Conservation (phyloP, 352 stramenopile species). For the Phytophthora pistaciae region DNA sequence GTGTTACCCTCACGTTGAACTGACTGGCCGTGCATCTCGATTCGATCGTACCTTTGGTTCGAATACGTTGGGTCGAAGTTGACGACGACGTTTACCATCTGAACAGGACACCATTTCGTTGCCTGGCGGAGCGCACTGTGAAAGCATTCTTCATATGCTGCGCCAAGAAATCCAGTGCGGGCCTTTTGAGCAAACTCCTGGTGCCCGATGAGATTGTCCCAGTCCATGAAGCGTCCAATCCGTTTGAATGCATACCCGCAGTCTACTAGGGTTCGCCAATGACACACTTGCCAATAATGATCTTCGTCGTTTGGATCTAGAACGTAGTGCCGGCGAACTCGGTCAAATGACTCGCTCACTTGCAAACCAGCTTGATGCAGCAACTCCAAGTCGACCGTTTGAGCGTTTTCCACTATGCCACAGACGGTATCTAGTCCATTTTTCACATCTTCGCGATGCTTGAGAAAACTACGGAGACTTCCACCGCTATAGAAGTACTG, state of each 20-base stretch:
- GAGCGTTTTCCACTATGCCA: conserved; percentile 1
- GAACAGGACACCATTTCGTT: conserved; percentile 18
- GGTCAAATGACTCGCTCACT: conserved; percentile 9
- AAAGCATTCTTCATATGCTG: conserved; percentile 30
- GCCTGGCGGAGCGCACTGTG: conserved; percentile 23
- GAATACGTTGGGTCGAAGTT: conserved; percentile 30
- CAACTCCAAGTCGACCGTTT: conserved; percentile 21
- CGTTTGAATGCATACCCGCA: conserved; percentile 33
- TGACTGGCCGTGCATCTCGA: conserved; percentile 20
- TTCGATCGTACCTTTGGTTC: conserved; percentile 37
- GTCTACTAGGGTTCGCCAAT: conserved; percentile 30
- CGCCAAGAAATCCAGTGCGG: conserved; percentile 22
- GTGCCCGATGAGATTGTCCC: conserved; percentile 4
- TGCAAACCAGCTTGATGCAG: background rate
- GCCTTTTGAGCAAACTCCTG: conserved; percentile 26
- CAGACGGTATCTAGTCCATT: conserved; percentile 28
- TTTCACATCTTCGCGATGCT: conserved; percentile 15
- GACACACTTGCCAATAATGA: conserved; percentile 20
- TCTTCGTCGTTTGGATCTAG: conserved; percentile 25
- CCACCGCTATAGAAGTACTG: conserved; percentile 44
- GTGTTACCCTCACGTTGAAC: conserved; percentile 14
- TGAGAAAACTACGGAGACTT: conserved; percentile 38
- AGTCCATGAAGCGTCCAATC: conserved; percentile 24
- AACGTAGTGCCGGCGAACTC: conserved; percentile 36
- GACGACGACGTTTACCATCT: conserved; percentile 32